Conservation (phyloP, 164 flowering plant species). For the Berberis vulgaris region DNA sequence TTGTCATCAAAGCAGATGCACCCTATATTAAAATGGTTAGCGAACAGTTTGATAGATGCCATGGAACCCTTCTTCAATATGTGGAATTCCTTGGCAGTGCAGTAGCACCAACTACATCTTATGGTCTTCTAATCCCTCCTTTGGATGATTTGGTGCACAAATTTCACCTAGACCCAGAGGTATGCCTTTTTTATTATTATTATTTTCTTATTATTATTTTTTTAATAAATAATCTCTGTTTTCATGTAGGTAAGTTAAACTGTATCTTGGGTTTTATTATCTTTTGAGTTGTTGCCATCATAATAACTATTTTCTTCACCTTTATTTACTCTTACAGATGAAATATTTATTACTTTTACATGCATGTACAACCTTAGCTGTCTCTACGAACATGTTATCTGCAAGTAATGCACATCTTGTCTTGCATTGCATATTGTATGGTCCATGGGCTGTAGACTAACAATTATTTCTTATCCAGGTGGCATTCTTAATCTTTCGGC, state of each 20-base stretch:
- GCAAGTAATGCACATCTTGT: neutral
- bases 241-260: too few species aligned
- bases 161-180: conserved; percentile 99
- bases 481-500: conserved; percentile 89
- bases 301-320: too few species aligned
- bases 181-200: conserved; percentile 8
- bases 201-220: neutral
- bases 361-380: too few species aligned
- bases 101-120: conserved; percentile 54
- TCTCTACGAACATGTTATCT: too few species aligned
- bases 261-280: too few species aligned
- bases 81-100: conserved; percentile 92
- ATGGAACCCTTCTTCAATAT: conserved; percentile 93
- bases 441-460: neutral
- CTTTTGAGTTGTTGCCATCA: too few species aligned
- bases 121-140: conserved; percentile 79
- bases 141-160: conserved; percentile 76
- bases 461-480: conserved; percentile 41
- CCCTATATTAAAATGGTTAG: conserved; percentile 95
- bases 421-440: too few species aligned
- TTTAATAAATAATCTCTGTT: too few species aligned
- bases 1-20: conserved; percentile 79
- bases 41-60: conserved; percentile 98
- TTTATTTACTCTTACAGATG: too few species aligned
- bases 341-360: too few species aligned